Percentiles rank a stretch among this genome's conserved stretches.
Conservation (phyloP, 176 grass and related monocot species). For the Sorghum bicolor region DNA sequence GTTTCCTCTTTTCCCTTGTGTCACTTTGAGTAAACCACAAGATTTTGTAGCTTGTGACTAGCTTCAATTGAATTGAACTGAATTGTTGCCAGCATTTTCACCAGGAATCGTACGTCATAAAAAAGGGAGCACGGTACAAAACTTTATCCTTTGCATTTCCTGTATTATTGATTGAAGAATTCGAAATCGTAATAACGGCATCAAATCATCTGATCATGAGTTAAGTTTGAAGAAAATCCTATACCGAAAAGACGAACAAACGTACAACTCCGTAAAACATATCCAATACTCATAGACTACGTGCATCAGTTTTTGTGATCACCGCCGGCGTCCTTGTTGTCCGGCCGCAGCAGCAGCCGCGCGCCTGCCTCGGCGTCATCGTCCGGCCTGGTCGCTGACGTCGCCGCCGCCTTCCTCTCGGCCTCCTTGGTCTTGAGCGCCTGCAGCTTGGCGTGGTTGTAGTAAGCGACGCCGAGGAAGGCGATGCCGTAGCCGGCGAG, state of each 20-base stretch:
- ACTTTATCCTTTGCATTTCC: neutral
- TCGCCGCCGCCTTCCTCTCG: conserved; percentile 43
- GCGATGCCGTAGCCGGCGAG: conserved; percentile 75
- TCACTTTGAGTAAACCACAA: conserved; percentile 17
- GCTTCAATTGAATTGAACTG: neutral
- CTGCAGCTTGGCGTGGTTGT: conserved; percentile 81
- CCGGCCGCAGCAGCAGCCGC: conserved; percentile 38
- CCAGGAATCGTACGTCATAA: neutral
- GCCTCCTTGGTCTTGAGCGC: conserved; percentile 72
- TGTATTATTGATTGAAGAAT: neutral
- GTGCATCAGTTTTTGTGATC: conserved; percentile 40
- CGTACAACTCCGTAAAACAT: neutral
- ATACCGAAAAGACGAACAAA: neutral
- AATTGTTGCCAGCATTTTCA: neutral
- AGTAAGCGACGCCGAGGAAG: conserved; percentile 84
- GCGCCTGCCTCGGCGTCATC: conserved; percentile 46
- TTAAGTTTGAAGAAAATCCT: neutral
- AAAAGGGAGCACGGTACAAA: neutral
- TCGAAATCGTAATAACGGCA: neutral
- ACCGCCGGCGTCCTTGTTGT: neutral
- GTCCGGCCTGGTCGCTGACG: neutral
- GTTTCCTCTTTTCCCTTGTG: neutral
- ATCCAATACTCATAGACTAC: neutral
- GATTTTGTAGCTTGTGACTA: neutral
- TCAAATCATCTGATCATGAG: neutral